Base-by-base conservation (phyloP, 1,139 yeast species). In the Taphrina flavorubra region DNA sequence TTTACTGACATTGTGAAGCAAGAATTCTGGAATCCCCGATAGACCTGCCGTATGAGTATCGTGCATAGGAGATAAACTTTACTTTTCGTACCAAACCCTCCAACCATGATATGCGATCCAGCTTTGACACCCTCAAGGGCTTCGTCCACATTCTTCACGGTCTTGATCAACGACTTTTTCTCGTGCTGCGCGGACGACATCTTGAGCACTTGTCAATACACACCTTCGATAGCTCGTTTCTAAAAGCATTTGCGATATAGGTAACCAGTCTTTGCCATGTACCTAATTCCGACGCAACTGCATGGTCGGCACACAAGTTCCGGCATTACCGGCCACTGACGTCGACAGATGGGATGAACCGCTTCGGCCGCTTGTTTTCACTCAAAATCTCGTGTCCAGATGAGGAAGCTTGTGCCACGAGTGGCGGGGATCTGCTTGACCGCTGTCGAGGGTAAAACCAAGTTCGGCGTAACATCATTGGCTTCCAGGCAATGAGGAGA, bases 161-260 rank as follows among this genome's bases (percentile, higher is more conserved):
- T 40, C 49, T 56, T 56, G 60, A 56, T 56, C 49, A 56, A 16
- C 14, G 60, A 39, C 40, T 40, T 56, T 25, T 56, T 56, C 49
- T 56, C 49, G 31, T 56, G 49, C 60, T 56, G 60, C 8, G 58
- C 10, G 14, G 40, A 13, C 40, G 58, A 53, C 58, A 53, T 53
- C 44, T 31, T 36, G n/a, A n/a, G 44, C 34, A 36, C 2, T 46
- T 11, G 6, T 14, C 14, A 14, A 39, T 11, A 39, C 14, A 39
- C 42, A 2, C 2, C 14, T 11, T 39, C 11, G 6, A 39, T 6
- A 14, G 11, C 14, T 39, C 2, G 6, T 39, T 39, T 11, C 6
- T 1, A 14, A 39, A 4, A 25, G 31, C 31, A 4, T 25, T 25
- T 4, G 31, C 31, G 31, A 25, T 25, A 25, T 25, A 25, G 31